A percentile compares a stretch with the other conserved stretches of the same genome.
Conservation (phyloP, 805 yeast species). For the Hanseniaspora osmophila region DNA sequence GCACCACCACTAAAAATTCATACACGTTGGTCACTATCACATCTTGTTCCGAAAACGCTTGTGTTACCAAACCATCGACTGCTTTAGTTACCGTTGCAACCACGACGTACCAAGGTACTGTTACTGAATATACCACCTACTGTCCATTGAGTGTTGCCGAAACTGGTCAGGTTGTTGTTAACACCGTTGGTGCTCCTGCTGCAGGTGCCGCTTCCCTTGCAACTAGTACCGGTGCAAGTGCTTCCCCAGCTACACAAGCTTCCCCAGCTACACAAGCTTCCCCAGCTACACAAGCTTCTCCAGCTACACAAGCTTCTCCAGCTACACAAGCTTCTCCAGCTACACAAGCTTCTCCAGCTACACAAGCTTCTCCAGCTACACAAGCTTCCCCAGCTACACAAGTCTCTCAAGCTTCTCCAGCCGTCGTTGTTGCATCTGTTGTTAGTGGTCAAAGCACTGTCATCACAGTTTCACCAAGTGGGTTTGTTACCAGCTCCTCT, state of each 20-base stretch:
- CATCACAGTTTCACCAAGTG: too few relatives aligned
- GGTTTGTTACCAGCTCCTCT: too few relatives aligned
- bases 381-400: too few relatives aligned
- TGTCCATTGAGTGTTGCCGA: slow-evolving; percentile 11
- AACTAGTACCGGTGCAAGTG: not conserved
- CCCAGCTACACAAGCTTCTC: not conserved
- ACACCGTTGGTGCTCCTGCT: slow-evolving; percentile 2
- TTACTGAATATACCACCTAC: slow-evolving; percentile 26
- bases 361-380: too few relatives aligned
- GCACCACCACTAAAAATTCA: not conserved
- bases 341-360: too few relatives aligned
- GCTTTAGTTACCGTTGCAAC: slow-evolving; percentile 24
- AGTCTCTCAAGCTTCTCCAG: too few relatives aligned
- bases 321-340: not conserved
- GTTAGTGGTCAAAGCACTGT: too few relatives aligned
- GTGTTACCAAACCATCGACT: slow-evolving; percentile 21
- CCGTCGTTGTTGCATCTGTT: too few relatives aligned
- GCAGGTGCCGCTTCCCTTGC: not conserved
- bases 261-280: not conserved
- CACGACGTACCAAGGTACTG: slow-evolving; percentile 20
- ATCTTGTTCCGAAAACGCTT: slow-evolving; percentile 20
- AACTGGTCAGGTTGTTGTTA: not conserved
- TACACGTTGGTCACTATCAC: slow-evolving; percentile 23
- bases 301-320: not conserved
- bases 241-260: not conserved